Evolutionary conservation across 2,329 filamentous ascomycete species (phyloP).

Genomic region (Colletotrichum zoysiae): DNA sequence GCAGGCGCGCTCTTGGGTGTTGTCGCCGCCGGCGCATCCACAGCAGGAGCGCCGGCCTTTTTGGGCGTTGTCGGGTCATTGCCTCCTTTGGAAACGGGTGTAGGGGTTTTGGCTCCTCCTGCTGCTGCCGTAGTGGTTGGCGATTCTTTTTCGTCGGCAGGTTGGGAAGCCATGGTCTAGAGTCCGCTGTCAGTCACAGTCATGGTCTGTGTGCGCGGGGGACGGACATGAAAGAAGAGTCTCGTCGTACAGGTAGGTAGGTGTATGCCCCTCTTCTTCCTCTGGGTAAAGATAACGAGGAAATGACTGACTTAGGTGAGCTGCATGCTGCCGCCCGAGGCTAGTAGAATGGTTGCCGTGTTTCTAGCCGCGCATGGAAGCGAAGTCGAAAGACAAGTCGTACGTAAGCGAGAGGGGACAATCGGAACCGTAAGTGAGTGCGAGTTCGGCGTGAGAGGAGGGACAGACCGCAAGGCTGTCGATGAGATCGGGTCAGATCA

Average conservation of each 20-base stretch:
- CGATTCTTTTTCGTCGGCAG: constrained; percentile 40
- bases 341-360: constrained; percentile 4
- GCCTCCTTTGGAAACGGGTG: constrained; percentile 21
- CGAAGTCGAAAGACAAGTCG: constrained; percentile 2
- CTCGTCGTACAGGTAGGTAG: constrained; percentile 20
- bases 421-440: neutral
- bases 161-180: constrained; percentile 41
- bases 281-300: constrained; percentile 9
- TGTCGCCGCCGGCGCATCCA: constrained; percentile 12
- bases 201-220: neutral
- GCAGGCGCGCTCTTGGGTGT: constrained; percentile 60
- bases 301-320: constrained; percentile 30
- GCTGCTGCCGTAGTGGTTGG: constrained; percentile 19
- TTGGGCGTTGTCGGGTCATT: constrained; percentile 34
- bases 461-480: neutral
- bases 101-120: constrained; percentile 25
- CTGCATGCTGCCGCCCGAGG: constrained; percentile 41
- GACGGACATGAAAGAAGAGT: constrained; percentile 4
- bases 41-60: constrained; percentile 18
- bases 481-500: constrained; percentile 8
- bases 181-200: constrained; percentile 25
- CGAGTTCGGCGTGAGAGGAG: neutral
- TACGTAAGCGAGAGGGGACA: neutral
- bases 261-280: constrained; percentile 26
- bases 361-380: constrained; percentile 3